Evolutionary conservation across 208 protist species (phyloP).

Genomic region (Naegleria fowleri): DNA sequence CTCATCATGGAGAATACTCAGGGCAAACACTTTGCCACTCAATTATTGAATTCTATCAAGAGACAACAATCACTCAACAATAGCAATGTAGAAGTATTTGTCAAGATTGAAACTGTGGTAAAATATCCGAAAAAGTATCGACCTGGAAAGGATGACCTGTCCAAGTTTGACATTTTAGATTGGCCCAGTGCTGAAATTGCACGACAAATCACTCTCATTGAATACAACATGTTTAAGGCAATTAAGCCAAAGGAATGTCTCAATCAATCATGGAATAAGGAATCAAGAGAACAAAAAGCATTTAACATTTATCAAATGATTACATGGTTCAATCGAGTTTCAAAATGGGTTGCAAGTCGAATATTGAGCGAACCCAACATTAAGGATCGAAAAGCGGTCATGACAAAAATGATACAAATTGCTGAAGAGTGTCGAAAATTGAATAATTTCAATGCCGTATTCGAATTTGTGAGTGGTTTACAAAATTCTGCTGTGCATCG

Average conservation of each 20-base stretch:
- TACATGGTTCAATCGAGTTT: constrained; percentile 42
- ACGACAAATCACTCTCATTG: constrained; percentile 38
- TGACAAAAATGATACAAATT: constrained; percentile 41
- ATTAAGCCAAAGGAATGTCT: constrained; percentile 38
- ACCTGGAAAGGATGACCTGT: neutral
- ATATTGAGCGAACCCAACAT: constrained; percentile 25
- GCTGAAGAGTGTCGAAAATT: constrained; percentile 36
- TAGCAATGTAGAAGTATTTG: neutral
- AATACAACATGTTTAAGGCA: constrained; percentile 28
- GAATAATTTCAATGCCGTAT: constrained; percentile 42
- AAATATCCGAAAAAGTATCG: neutral
- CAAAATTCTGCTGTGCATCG: constrained; percentile 27
- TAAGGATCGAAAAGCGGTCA: constrained; percentile 25
- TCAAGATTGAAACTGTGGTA: neutral
- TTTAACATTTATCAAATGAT: constrained; percentile 40
- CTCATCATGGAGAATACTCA: constrained; percentile 1
- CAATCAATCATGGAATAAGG: constrained; percentile 34
- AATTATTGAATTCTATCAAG: neutral
- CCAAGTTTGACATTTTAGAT: neutral
- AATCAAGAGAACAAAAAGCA: constrained; percentile 13
- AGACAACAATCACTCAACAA: neutral
- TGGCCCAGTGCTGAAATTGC: constrained; percentile 12
- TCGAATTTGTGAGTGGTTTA: constrained; percentile 35
- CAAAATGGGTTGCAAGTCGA: neutral
- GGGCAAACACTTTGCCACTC: neutral